Evolutionary conservation across 2,329 filamentous ascomycete genomes (phyloP).

Genomic region (Pseudogymnoascus verrucosus): DNA sequence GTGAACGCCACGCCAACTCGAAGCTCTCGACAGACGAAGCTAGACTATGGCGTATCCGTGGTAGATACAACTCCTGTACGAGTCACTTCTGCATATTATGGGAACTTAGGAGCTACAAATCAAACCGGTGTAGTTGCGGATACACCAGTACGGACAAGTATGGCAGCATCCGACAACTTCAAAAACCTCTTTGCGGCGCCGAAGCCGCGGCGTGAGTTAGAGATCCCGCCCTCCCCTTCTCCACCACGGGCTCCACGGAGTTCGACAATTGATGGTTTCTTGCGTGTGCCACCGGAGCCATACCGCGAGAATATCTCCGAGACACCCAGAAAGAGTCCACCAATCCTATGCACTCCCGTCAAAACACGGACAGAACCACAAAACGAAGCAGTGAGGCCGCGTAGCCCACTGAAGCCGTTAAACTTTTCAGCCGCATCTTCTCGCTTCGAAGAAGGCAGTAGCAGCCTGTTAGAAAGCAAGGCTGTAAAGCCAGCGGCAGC

Average conservation of each 20-base stretch:
- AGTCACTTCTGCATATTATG: not conserved
- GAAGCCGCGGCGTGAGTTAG: not conserved
- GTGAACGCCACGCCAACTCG: conserved; percentile 12
- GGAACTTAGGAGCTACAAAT: not conserved
- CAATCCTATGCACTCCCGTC: conserved; percentile 6
- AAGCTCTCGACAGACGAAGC: not conserved
- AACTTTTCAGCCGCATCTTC: conserved; percentile 19
- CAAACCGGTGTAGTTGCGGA: not conserved
- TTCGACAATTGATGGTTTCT: not conserved
- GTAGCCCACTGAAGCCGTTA: conserved; percentile 13
- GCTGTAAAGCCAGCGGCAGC: not conserved
- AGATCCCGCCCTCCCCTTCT: not conserved
- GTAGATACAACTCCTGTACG: not conserved
- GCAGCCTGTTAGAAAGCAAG: not conserved
- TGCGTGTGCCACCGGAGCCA: not conserved
- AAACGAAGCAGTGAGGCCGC: conserved; percentile 11
- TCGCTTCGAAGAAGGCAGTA: not conserved
- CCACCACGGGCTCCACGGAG: not conserved
- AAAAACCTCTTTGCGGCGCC: not conserved
- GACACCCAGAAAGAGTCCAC: conserved; percentile 22
- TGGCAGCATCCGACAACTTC: not conserved
- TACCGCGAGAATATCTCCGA: conserved; percentile 18
- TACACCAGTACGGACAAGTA: not conserved
- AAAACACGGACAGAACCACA: conserved; percentile 11
- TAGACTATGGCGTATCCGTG: not conserved